phyloP scores from a whole-genome alignment of 805 yeast species.

The Hanseniaspora occidentalis region DNA sequence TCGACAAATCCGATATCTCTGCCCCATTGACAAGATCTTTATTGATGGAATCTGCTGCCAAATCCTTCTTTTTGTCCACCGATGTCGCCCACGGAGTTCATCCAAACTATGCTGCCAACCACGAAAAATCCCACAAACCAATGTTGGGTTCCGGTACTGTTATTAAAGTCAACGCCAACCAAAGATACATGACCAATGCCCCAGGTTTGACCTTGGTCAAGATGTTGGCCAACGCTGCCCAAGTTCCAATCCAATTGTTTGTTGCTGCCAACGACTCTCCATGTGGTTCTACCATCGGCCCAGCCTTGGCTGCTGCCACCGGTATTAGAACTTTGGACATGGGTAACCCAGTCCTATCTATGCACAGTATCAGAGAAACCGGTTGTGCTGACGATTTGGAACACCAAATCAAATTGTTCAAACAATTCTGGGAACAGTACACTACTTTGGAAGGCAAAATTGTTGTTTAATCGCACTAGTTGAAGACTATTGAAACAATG shows the following conservation, averaged over 20 bases:
- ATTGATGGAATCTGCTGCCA: conserved; percentile 47
- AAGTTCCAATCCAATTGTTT: conserved; percentile 80
- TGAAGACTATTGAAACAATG: too few species aligned
- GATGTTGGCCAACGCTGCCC: conserved; percentile 49
- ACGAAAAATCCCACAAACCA: conserved; percentile 74
- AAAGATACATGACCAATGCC: conserved; percentile 88
- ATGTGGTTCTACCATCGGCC: conserved; percentile 96
- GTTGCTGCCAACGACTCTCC: conserved; percentile 91
- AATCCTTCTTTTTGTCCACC: conserved; percentile 79
- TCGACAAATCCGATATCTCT: conserved; percentile 25
- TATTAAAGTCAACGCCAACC: conserved; percentile 86
- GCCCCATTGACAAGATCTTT: conserved; percentile 23
- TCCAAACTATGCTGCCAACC: conserved; percentile 71
- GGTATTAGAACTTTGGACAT: conserved; percentile 82
- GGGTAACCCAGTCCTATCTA: conserved; percentile 84
- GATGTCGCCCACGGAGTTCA: conserved; percentile 98
- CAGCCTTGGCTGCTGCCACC: conserved; percentile 74
- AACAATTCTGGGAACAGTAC: conserved; percentile 43
- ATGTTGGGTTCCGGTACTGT: conserved; percentile 82
- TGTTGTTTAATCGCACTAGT: neutral
- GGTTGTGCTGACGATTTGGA: conserved; percentile 70
- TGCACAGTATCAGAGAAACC: conserved; percentile 92
- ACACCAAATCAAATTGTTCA: conserved; percentile 47
- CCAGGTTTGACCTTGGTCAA: conserved; percentile 75
- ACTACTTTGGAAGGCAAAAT: conserved; percentile 25